Percentiles rank a stretch among this genome's conserved stretches.
These are phyloP conservation scores for Leptographium procerum DNA, from an alignment of 2,329 filamentous ascomycete species.

Conservation along the genomic window DNA sequence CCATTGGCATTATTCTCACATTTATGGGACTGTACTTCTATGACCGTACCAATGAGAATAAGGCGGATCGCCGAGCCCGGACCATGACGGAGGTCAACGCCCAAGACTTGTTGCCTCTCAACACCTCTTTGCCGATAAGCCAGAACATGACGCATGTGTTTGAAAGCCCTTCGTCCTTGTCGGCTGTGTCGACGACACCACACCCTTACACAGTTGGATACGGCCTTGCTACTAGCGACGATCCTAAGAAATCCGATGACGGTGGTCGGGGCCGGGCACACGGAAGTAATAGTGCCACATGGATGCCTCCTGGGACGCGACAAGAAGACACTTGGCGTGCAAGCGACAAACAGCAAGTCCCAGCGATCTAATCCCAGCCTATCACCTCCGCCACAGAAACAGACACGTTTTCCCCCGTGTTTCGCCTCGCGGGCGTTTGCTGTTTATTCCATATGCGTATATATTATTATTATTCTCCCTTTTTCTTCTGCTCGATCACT, in stretches of 20 bases:
- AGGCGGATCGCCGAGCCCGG: constrained; percentile 72
- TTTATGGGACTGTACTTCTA: constrained; percentile 92
- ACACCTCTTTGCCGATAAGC: constrained; percentile 18
- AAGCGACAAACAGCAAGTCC: constrained; percentile 21
- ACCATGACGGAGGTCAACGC: constrained; percentile 41
- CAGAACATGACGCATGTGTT: constrained; percentile 16
- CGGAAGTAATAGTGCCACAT: constrained; percentile 39
- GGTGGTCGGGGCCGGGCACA: constrained; percentile 26
- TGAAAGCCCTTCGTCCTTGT: constrained; percentile 21
- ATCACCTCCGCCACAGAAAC: no score
- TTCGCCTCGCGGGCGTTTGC: background rate
- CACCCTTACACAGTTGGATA: constrained; percentile 37
- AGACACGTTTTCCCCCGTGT: background rate
- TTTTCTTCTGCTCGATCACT: background rate
- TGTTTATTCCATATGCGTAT: background rate
- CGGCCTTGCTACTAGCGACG: constrained; percentile 27
- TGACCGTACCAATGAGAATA: constrained; percentile 81
- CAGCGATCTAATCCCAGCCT: constrained; percentile 1
- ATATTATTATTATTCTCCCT: background rate
- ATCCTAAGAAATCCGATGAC: constrained; percentile 48
- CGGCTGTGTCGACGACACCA: constrained; percentile 15
- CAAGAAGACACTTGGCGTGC: constrained; percentile 72
- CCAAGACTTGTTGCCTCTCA: constrained; percentile 56
- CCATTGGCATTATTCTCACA: constrained; percentile 74
- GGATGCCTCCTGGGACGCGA: constrained; percentile 69